Conservation (phyloP, 2,329 filamentous ascomycete species). For the Diaporthe batatas region DNA sequence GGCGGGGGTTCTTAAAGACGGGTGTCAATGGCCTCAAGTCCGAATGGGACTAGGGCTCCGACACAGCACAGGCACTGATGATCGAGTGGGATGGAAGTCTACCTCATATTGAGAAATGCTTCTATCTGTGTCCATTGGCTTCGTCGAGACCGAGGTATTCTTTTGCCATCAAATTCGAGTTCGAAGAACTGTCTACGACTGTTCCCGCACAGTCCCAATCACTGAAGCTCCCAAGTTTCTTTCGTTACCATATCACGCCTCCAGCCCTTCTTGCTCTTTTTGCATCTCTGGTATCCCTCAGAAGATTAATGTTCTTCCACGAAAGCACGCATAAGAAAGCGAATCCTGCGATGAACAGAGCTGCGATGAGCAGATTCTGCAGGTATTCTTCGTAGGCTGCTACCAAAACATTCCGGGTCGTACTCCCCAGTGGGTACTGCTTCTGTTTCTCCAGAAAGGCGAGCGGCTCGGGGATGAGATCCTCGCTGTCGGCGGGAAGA, state of each 20-base stretch:
- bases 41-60: slow-evolving; percentile 47
- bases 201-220: too few species aligned
- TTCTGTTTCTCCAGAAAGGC: not conserved
- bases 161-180: too few species aligned
- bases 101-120: too few species aligned
- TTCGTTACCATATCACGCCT: not conserved
- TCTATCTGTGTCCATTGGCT: too few species aligned
- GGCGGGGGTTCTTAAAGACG: slow-evolving; percentile 54
- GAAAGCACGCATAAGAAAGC: not conserved
- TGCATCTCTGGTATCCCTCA: not conserved
- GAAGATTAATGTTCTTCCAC: not conserved
- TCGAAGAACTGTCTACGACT: not conserved
- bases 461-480: not conserved
- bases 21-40: slow-evolving; percentile 55
- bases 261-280: not conserved
- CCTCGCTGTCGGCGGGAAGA: not conserved
- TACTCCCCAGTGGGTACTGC: not conserved
- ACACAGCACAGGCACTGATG: not conserved
- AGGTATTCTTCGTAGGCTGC: not conserved
- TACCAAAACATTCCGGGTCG: not conserved
- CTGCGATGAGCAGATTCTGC: not conserved
- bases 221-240: not conserved
- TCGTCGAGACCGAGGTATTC: too few species aligned
- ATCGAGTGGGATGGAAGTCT: not conserved
- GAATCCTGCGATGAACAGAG: not conserved